Evolutionary conservation across 352 stramenopile species (phyloP).

Genomic region (Globisporangium okanoganense): DNA sequence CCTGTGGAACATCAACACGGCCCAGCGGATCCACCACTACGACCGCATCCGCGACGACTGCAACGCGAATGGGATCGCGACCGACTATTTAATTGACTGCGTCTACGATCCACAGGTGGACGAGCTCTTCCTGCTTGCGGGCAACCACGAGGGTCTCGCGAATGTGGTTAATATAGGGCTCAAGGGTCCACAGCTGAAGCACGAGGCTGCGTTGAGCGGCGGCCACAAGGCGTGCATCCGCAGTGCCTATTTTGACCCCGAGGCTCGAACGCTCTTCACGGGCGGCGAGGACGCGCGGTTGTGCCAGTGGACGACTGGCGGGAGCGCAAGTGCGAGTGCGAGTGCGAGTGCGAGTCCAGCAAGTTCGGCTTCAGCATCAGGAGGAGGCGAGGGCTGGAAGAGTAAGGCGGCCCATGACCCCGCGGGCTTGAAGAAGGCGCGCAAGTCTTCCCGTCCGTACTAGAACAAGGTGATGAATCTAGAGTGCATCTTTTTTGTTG

Average conservation of each 20-base stretch:
- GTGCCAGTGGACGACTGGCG: constrained; percentile 61
- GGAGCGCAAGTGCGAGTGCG: too few relatives aligned
- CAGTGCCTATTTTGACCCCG: constrained; percentile 67
- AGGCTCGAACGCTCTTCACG: constrained; percentile 54
- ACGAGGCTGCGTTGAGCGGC: constrained; percentile 40
- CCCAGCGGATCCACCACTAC: constrained; percentile 80
- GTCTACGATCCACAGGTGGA: constrained; percentile 71
- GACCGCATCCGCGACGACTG: constrained; percentile 70
- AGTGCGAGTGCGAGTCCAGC: not conserved
- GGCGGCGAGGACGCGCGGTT: constrained; percentile 85
- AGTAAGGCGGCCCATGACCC: constrained; percentile 35
- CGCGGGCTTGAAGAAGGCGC: constrained; percentile 60
- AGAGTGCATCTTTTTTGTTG: too few relatives aligned
- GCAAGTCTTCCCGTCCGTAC: constrained; percentile 72
- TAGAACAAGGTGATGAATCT: constrained; percentile 19
- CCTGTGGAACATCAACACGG: constrained; percentile 87
- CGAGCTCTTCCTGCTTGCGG: constrained; percentile 73
- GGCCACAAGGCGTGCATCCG: constrained; percentile 87
- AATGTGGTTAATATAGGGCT: constrained; percentile 68
- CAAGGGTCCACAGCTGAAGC: constrained; percentile 47
- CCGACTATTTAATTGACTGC: constrained; percentile 87
- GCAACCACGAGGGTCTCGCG: constrained; percentile 72
- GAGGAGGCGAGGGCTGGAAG: constrained; percentile 9
- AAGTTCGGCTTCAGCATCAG: not conserved
- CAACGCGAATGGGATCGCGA: constrained; percentile 53